phyloP scores from a whole-genome alignment of 192 early-diverging fungal genomes.

The Glomus cerebriforme region DNA sequence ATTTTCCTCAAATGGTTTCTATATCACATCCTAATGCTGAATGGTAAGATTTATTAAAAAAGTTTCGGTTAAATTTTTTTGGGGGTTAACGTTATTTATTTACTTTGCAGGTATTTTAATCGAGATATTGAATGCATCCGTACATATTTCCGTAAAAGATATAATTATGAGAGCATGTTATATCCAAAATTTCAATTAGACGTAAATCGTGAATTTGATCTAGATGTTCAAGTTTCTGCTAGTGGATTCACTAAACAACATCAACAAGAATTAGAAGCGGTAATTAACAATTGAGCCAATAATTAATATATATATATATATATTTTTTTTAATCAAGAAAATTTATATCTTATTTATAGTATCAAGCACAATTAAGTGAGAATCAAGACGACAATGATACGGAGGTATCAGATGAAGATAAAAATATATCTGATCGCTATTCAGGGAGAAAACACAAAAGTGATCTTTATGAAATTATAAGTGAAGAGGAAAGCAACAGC shows the following conservation, averaged over 20 bases:
- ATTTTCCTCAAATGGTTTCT: constrained; percentile 99
- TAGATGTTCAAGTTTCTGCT: constrained; percentile 96
- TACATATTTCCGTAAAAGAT: constrained; percentile 87
- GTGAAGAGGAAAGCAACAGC: constrained; percentile 33
- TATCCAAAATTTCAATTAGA: constrained; percentile 91
- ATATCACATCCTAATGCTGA: constrained; percentile 95
- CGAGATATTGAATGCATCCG: constrained; percentile 99
- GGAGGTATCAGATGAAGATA: constrained; percentile 35
- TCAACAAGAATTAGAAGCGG: constrained; percentile 83
- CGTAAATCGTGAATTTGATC: constrained; percentile 78
- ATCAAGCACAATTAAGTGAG: constrained; percentile 35
- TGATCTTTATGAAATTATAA: constrained; percentile 33
- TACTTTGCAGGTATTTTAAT: constrained; percentile 80
- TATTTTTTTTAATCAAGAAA: background rate
- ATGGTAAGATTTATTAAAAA: constrained; percentile 45
- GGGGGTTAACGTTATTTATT: background rate
- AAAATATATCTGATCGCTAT: constrained; percentile 33
- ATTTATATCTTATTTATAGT: background rate
- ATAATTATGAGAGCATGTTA: constrained; percentile 86
- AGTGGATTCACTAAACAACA: constrained; percentile 94
- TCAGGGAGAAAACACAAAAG: constrained; percentile 23
- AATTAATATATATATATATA: too few relatives aligned
- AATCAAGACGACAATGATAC: constrained; percentile 34
- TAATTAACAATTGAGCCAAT: constrained; percentile 42
- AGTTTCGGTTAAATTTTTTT: background rate